A percentile compares a stretch with the other conserved stretches of the same genome.
phyloP scores from a whole-genome alignment of 2,329 filamentous ascomycete genomes.

The Colletotrichum gigasporum region DNA sequence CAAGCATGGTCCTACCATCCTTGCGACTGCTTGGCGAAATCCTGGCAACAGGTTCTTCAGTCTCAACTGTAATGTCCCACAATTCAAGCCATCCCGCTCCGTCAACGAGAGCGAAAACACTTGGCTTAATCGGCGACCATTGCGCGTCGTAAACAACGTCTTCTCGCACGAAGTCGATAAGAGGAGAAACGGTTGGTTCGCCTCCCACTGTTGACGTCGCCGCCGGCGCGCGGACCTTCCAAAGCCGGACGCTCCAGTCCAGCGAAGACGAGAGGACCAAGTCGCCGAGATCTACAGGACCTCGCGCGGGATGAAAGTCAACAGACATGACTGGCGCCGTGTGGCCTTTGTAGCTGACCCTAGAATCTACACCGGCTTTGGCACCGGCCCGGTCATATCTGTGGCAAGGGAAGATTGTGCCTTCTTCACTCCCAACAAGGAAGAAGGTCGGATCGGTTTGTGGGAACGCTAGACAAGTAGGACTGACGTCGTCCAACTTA shows the following conservation, averaged over 20 bases:
- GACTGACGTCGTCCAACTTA: conserved; percentile 93
- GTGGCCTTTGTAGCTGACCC: conserved; percentile 89
- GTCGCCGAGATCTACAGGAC: conserved; percentile 93
- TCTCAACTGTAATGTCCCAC: conserved; percentile 93
- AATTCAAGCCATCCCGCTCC: conserved; percentile 92
- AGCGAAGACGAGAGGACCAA: conserved; percentile 90
- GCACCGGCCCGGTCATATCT: conserved; percentile 96
- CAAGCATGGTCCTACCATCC: conserved; percentile 74
- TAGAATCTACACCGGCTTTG: conserved; percentile 92
- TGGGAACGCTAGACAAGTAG: conserved; percentile 94
- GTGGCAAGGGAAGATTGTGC: conserved; percentile 95
- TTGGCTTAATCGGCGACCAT: conserved; percentile 94
- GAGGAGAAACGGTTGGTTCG: conserved; percentile 70
- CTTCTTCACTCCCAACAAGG: conserved; percentile 95
- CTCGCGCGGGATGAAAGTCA: conserved; percentile 92
- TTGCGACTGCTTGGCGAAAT: conserved; percentile 76
- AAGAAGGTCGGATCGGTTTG: conserved; percentile 97
- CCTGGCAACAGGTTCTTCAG: conserved; percentile 88
- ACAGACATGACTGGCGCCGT: conserved; percentile 95
- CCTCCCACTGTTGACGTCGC: conserved; percentile 70
- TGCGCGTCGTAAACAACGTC: conserved; percentile 96
- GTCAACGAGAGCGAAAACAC: conserved; percentile 94
- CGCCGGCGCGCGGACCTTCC: conserved; percentile 88
- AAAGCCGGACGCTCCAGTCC: conserved; percentile 97
- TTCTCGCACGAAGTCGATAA: conserved; percentile 92